Evolutionary conservation across 129 eudicot species (phyloP).

Genomic region (Escallonia rubra): DNA sequence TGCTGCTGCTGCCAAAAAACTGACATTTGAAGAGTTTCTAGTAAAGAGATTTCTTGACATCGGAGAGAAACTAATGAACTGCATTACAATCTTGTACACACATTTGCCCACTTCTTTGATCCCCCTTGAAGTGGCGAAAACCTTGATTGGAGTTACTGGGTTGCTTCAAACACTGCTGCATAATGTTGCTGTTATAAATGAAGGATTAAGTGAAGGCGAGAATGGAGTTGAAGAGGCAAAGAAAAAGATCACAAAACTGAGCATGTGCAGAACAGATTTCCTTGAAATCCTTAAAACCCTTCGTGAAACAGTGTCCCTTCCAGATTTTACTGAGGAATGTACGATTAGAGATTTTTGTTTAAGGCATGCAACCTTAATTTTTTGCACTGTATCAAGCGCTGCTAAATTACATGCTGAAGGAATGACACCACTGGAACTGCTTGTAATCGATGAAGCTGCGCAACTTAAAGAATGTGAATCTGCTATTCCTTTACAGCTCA

Average conservation of each 20-base stretch:
- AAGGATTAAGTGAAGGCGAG: slow-evolving; percentile 15
- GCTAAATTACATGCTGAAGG: slow-evolving; percentile 20
- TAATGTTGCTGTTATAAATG: neutral
- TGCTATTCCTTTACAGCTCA: slow-evolving; percentile 53
- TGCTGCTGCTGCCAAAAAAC: neutral
- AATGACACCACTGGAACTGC: slow-evolving; percentile 29
- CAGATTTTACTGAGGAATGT: slow-evolving; percentile 1
- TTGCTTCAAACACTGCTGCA: slow-evolving; percentile 21
- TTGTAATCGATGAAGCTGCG: slow-evolving; percentile 80
- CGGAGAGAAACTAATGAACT: slow-evolving; percentile 21
- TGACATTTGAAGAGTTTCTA: slow-evolving; percentile 48
- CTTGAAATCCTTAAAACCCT: slow-evolving; percentile 29
- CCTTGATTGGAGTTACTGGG: slow-evolving; percentile 20
- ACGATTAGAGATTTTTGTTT: slow-evolving; percentile 46
- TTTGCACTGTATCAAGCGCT: slow-evolving; percentile 79
- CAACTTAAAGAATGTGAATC: slow-evolving; percentile 88
- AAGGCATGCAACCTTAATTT: slow-evolving; percentile 41
- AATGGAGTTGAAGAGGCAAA: slow-evolving; percentile 1
- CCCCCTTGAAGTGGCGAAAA: slow-evolving; percentile 16
- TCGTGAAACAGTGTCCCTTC: slow-evolving; percentile 18
- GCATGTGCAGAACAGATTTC: slow-evolving; percentile 8
- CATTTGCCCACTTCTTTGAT: slow-evolving; percentile 64
- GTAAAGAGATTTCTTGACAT: slow-evolving; percentile 9
- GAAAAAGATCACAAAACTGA: neutral
- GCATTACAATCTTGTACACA: slow-evolving; percentile 40